These are phyloP conservation scores for Boletus insuetus DNA, from an alignment of 768 basidiomycete species.

Conservation along the genomic window DNA sequence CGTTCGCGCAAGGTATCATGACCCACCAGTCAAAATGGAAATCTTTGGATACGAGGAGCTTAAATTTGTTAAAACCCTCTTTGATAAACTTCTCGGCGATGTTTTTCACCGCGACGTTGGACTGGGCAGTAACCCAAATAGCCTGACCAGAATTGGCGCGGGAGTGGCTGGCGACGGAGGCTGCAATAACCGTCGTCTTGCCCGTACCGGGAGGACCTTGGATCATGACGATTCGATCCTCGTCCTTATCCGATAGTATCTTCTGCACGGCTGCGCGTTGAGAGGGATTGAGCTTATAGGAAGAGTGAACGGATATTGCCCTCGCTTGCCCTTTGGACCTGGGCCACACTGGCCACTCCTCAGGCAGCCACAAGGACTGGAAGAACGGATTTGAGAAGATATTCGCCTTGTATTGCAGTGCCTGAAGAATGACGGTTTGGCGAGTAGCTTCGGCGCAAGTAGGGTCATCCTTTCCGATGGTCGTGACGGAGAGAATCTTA, in stretches of 20 bases:
- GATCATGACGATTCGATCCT: constrained; percentile 24
- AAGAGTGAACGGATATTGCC: not conserved
- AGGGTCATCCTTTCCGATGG: constrained; percentile 51
- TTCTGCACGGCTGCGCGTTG: constrained; percentile 28
- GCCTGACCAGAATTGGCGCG: constrained; percentile 4
- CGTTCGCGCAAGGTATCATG: not conserved
- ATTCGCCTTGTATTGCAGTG: constrained; percentile 14
- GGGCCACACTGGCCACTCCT: constrained; percentile 17
- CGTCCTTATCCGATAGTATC: constrained; percentile 25
- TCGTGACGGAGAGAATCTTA: constrained; percentile 37
- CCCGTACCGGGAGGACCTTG: constrained; percentile 44
- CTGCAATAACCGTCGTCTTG: constrained; percentile 44
- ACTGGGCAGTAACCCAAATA: constrained; percentile 46
- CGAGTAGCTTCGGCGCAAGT: constrained; percentile 51
- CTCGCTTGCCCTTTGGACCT: not conserved
- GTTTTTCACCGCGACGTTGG: constrained; percentile 52
- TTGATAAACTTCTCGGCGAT: constrained; percentile 45
- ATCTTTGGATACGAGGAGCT: constrained; percentile 43
- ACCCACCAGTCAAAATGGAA: constrained; percentile 47
- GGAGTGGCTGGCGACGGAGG: constrained; percentile 28
- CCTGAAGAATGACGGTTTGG: constrained; percentile 19
- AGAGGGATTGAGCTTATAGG: constrained; percentile 23
- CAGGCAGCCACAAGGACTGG: constrained; percentile 27
- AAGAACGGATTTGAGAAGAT: constrained; percentile 27
- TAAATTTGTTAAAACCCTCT: constrained; percentile 34